These are phyloP conservation scores for Hyaloperonospora brassicae DNA, from an alignment of 352 stramenopile species.

Conservation along the genomic window DNA sequence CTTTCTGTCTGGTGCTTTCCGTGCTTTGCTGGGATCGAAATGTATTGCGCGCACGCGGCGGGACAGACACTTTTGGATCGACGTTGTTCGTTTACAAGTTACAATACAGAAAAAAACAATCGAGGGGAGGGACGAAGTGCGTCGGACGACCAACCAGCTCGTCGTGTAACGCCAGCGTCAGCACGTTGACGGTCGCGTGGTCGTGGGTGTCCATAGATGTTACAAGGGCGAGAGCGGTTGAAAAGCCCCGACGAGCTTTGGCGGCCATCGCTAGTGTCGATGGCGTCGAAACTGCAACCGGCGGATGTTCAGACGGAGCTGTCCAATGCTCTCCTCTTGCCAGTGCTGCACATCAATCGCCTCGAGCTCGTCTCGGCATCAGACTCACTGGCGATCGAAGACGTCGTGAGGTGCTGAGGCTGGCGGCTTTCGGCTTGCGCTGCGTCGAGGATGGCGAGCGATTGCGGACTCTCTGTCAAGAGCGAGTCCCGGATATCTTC, in stretches of 20 bases:
- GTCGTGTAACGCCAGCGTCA: too few relatives aligned
- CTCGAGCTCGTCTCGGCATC: constrained; percentile 13
- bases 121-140: too few relatives aligned
- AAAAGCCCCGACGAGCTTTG: constrained; percentile 20
- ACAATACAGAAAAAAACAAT: constrained; percentile 10
- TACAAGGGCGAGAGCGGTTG: too few relatives aligned
- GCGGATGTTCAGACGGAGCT: neutral
- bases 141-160: too few relatives aligned
- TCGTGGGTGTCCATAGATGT: too few relatives aligned
- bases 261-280: neutral
- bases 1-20: constrained; percentile 7
- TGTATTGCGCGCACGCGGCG: too few relatives aligned
- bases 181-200: too few relatives aligned
- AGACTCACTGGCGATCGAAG: constrained; percentile 12
- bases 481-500: constrained; percentile 61
- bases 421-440: constrained; percentile 21
- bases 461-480: constrained; percentile 64
- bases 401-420: constrained; percentile 6
- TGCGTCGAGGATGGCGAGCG: constrained; percentile 36
- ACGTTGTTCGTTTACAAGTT: neutral
- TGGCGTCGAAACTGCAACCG: neutral
- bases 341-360: constrained; percentile 4
- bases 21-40: too few relatives aligned
- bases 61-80: too few relatives aligned
- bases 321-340: constrained; percentile 5